phyloP scores from a whole-genome alignment of 768 basidiomycete genomes.

The Dentipellis sp. region DNA sequence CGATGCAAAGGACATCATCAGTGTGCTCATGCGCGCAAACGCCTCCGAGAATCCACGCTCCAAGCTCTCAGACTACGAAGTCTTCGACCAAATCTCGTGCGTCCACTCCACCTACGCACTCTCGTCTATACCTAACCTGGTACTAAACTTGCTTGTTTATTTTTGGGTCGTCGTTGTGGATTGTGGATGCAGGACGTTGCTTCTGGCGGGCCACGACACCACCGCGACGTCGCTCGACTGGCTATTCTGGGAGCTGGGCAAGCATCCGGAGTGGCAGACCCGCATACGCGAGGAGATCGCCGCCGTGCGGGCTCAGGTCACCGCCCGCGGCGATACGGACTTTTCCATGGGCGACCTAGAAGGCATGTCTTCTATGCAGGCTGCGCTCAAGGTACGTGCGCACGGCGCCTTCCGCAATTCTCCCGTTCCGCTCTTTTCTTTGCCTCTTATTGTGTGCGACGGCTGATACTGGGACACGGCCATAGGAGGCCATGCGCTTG shows the following conservation, averaged over 20 bases:
- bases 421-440: no score
- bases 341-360: neutral
- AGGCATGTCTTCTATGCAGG: constrained; percentile 4
- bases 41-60: constrained; percentile 7
- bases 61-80: constrained; percentile 9
- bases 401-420: neutral
- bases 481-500: constrained; percentile 15
- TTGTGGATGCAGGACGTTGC: constrained; percentile 1
- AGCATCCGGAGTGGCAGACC: neutral
- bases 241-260: neutral
- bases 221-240: neutral
- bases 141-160: neutral
- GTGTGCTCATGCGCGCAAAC: constrained; percentile 16
- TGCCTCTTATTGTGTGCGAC: neutral
- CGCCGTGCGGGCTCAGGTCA: constrained; percentile 1
- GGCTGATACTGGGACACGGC: neutral
- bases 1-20: constrained; percentile 15
- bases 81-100: constrained; percentile 13
- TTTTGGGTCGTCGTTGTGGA: neutral
- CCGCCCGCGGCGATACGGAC: neutral
- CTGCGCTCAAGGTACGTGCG: constrained; percentile 6
- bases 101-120: neutral
- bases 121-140: no score
- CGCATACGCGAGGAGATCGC: constrained; percentile 8
- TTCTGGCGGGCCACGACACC: constrained; percentile 1